Evolutionary conservation across 2,329 filamentous ascomycete species (phyloP), one percentile per base, ranked within the genome.

Genomic region (Pseudocercospora cruenta): DNA sequence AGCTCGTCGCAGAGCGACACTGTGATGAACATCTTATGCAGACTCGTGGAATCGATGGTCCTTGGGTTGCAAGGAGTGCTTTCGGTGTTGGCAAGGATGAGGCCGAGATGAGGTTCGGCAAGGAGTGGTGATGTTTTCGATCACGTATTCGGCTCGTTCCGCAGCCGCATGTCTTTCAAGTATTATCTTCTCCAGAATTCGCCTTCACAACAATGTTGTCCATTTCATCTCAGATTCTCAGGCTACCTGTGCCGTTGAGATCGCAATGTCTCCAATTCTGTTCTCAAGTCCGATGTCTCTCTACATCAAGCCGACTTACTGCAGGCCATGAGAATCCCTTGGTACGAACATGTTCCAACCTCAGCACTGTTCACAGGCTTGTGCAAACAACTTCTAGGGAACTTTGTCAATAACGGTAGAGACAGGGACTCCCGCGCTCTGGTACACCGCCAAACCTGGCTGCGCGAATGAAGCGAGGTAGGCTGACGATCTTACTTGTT

Each of bases 261-360:
- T 60, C 60, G 21, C 57, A 47, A 21, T 47, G 62, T 9, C 10
- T 67, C 43, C 36, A 60, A 24, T n/a, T 24, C 3, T 53, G 31
- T 4, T 24, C 47, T 7, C 58, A 8, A 26, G 57, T 49, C n/a
- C 31, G 77, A 60, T 63, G 55, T 39, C 88, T 92, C 72, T 90
- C 89, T 10, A 86, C 82, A 3, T 72, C 84, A 31, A 77, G 82
- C 33, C 71, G 74, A 31, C 90, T 33, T 83, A 60, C 10, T 51
- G 55, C 60, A 8, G 82, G 62, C 58, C 94, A 97, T 89, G 94
- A 97, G 72, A 97, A 97, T 72, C 94, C 94, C 3, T 80, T 97
- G 76, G 94, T 96, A 82, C 73, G 82, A 45, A 60, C 33, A 21
- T 65, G 19, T 3, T 60, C 21, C n/a, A 19, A 14, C 10, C 8